Evolutionary conservation across 2,329 filamentous ascomycete species (phyloP).

Genomic region (Aspergillus sp.): DNA sequence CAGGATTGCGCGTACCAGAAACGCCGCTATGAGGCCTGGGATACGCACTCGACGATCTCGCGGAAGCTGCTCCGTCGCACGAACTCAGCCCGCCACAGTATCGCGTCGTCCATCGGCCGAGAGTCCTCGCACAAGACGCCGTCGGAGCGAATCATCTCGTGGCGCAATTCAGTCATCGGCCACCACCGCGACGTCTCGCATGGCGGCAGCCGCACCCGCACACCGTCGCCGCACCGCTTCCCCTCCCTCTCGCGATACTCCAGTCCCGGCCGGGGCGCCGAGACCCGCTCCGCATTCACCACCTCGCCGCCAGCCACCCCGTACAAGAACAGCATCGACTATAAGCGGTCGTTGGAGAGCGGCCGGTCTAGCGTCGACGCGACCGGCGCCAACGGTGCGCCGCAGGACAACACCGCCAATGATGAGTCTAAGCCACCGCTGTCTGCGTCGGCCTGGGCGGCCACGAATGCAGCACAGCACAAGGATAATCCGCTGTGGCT

Average conservation of each 20-base stretch:
- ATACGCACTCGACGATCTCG: conserved; percentile 73
- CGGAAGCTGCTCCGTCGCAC: conserved; percentile 58
- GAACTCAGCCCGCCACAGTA: conserved; percentile 55
- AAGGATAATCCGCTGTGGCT: conserved; percentile 48
- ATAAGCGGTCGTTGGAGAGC: conserved; percentile 22
- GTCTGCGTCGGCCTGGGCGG: conserved; percentile 22
- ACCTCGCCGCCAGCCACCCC: conserved; percentile 27
- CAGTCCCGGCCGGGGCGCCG: conserved; percentile 20
- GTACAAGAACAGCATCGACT: conserved; percentile 15
- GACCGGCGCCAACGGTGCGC: conserved; percentile 7
- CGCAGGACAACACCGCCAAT: not conserved
- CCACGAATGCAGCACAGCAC: conserved; percentile 15
- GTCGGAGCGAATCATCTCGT: conserved; percentile 79
- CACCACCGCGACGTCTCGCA: conserved; percentile 47
- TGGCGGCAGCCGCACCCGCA: conserved; percentile 36
- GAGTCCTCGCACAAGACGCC: conserved; percentile 47
- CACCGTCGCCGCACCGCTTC: conserved; percentile 49
- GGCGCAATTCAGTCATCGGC: conserved; percentile 69
- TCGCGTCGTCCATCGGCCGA: conserved; percentile 46
- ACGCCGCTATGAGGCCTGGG: conserved; percentile 72
- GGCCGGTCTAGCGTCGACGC: conserved; percentile 15
- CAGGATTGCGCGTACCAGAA: conserved; percentile 89
- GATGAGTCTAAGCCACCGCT: conserved; percentile 8
- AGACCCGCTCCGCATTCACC: conserved; percentile 25
- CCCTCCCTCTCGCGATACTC: conserved; percentile 22